Conservation (phyloP, 2,329 filamentous ascomycete species). For the Alternaria triticina region DNA sequence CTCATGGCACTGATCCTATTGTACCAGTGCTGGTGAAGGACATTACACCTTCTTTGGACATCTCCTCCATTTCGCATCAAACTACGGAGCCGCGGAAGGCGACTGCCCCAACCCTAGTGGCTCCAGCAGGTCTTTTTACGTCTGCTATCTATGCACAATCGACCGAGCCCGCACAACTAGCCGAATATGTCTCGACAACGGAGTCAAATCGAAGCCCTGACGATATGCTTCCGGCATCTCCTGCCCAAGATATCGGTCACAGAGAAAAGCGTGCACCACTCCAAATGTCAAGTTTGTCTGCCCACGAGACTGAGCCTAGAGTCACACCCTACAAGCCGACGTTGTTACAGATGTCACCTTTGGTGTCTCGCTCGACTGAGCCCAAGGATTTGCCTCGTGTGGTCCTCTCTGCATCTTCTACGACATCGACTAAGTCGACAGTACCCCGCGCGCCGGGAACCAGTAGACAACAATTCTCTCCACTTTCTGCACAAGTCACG, state of each 20-base stretch:
- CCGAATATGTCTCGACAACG: background rate
- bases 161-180: conserved; percentile 27
- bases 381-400: conserved; percentile 27
- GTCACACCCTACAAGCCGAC: conserved; percentile 16
- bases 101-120: conserved; percentile 21
- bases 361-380: conserved; percentile 36
- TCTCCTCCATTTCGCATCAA: conserved; percentile 38
- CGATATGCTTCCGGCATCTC: background rate
- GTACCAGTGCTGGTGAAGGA: conserved; percentile 38
- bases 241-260: background rate
- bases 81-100: conserved; percentile 35
- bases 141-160: conserved; percentile 39
- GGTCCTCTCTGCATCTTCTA: conserved; percentile 27
- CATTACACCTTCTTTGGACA: conserved; percentile 30
- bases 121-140: conserved; percentile 28
- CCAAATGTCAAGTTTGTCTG: conserved; percentile 18
- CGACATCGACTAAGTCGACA: conserved; percentile 30
- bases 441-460: conserved; percentile 12
- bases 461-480: conserved; percentile 18
- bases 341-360: conserved; percentile 31
- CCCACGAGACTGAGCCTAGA: conserved; percentile 21
- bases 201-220: conserved; percentile 1
- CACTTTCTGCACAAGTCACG: conserved; percentile 22
- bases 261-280: background rate
- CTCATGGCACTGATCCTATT: conserved; percentile 34